Evolutionary conservation across 371 early-diverging fungal species (phyloP), one percentile per base, ranked within the genome.

Genomic region (Mucor piriformis): DNA sequence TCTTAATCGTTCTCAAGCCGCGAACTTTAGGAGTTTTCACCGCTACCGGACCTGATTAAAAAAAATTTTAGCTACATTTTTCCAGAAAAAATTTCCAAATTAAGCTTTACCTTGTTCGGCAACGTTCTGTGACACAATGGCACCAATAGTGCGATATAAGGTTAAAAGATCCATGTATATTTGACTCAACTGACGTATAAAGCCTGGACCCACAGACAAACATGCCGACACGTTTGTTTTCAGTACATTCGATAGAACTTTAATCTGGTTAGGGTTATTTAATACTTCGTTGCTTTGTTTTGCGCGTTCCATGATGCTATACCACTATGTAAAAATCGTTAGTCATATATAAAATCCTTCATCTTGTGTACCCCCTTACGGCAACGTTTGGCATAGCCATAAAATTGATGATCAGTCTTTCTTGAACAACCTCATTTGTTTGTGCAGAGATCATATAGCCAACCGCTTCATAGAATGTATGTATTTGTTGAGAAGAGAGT

Each of bases 401-500:
- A 25, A 91, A 85, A 40, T 89, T 88, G 20, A 57, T 63, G 51
- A 98, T 91, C 54, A 96, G 72, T 50, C 89, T 81, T 54, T 92
- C 92, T 73, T 93, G 95, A 10, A 74, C 71, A 16, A 58, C 62
- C n/a, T 80, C 67, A 54, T 90, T 88, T 24, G 86, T 81, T 66
- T 96, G 94, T 1, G 96, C 92, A 24, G 93, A 84, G 43, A 98
- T 92, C 90, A 98, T 95, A 69, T 93, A 88, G 12, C 97, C 98
- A 34, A 95, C 90, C 24, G 97, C 96, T 76, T 97, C 97, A 68
- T 96, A 97, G 74, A 99, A 97, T 2, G 95, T 95, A 68, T 95
- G 92, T 27, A 93, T 88, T 85, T 97, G 98, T 54, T 91, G 90
- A 16, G 96, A 92, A 25, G 85, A 77, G 20, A 99, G 82, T 66